Percentiles rank a stretch among this genome's conserved stretches.
Conservation (phyloP, 2,329 filamentous ascomycete species). For the Sarocladiaceae sp. region DNA sequence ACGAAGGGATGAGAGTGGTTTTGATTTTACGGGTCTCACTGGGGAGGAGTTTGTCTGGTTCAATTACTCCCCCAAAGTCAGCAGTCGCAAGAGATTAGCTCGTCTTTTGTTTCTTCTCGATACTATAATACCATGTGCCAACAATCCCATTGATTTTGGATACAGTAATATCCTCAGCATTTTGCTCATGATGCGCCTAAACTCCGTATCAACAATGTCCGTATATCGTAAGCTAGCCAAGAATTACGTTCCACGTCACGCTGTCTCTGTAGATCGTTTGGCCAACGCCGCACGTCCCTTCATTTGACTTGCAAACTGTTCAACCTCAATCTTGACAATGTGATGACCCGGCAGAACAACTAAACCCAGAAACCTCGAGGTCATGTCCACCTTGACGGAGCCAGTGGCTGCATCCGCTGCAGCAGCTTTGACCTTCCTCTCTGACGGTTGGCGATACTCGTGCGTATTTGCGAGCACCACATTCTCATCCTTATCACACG, state of each 20-base stretch:
- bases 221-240: too few species aligned
- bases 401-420: constrained; percentile 27
- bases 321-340: constrained; percentile 81
- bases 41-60: constrained; percentile 10
- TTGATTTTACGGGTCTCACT: constrained; percentile 15
- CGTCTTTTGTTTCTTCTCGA: not conserved
- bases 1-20: constrained; percentile 18
- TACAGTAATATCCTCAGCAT: too few species aligned
- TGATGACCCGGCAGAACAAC: constrained; percentile 84
- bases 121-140: constrained; percentile 9
- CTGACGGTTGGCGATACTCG: constrained; percentile 76
- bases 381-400: constrained; percentile 62
- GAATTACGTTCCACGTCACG: too few species aligned
- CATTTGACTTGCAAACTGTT: constrained; percentile 61
- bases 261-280: too few species aligned
- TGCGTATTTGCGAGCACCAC: constrained; percentile 79
- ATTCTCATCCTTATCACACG: constrained; percentile 65
- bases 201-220: too few species aligned
- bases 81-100: constrained; percentile 6
- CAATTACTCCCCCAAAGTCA: constrained; percentile 6
- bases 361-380: constrained; percentile 78
- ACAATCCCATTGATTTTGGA: not conserved
- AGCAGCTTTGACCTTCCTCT: constrained; percentile 35
- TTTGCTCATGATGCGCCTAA: too few species aligned
- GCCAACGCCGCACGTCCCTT: constrained; percentile 13